Base-by-base conservation (phyloP, 768 basidiomycete species). In the Xerocomellus amylosporus region DNA sequence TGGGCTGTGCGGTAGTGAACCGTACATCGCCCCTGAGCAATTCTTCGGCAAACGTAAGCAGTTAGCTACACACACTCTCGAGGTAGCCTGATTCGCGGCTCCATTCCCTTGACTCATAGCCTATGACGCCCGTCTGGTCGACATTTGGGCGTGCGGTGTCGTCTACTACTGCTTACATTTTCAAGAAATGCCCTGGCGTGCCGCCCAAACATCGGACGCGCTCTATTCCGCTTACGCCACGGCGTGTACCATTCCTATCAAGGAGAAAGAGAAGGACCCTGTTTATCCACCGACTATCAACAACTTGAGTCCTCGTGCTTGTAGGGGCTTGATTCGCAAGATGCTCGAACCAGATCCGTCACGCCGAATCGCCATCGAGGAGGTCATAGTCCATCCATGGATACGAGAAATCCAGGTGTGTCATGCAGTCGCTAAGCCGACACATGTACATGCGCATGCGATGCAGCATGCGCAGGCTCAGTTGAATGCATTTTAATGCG, bases 111-210 rank as follows among this genome's bases (percentile, higher is more conserved):
- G 30, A 54, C 48, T 53, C 42, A 37, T 69, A 97, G 96, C 96
- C 63, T 99, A 98, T 68, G 96, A 98, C 64, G 96, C 96, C 5
- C 88, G 96, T 22, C 80, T 95, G 6, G 97, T 98, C 61, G 96
- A 99, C 67, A 90, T 99, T 54, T 99, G 96, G 96, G 95, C 96
- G 0, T 89, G 88, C 56, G 96, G 89, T 17, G 84, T 99, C 61
- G 95, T 99, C 62, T 98, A 96, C 75, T 99, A 99, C 77, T 99
- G 96, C 77, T 81, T 98, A 64, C 93, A 93, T 72, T 97, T 97
- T 78, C 90, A 93, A 70, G 96, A 99, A 71, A 83, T 99, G 48
- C 96, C 96, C 2, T 99, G 97, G 96, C 89, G 95, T 54, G 91
- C 88, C 3, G 96, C 96, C 33, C 95, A 98, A 68, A 74, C 77